A percentile compares a stretch with the other conserved stretches of the same genome.
These are phyloP conservation scores for Blakeslea trispora DNA, from an alignment of 371 early-diverging fungal species.

Conservation along the genomic window DNA sequence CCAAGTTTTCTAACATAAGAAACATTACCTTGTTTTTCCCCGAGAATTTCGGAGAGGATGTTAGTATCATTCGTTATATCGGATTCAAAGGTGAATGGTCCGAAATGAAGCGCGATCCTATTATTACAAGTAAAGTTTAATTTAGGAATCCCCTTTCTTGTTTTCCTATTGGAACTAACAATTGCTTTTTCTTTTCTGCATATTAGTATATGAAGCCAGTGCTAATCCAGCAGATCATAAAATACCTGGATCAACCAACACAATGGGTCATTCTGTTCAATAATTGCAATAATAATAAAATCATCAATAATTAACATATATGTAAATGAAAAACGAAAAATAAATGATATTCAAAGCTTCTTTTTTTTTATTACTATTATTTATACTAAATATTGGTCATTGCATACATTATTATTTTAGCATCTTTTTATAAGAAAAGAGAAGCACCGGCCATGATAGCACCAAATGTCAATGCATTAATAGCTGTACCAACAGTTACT, in stretches of 20 bases:
- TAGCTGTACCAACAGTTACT: background rate
- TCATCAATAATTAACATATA: background rate
- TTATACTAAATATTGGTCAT: no score
- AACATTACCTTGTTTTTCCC: slow-evolving; percentile 84
- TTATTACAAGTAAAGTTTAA: slow-evolving; percentile 59
- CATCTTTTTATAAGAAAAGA: background rate
- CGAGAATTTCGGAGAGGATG: slow-evolving; percentile 77
- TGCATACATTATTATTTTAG: no score
- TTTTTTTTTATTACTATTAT: no score
- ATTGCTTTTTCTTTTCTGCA: background rate
- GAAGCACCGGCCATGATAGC: background rate
- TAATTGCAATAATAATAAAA: slow-evolving; percentile 21
- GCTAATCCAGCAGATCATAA: slow-evolving; percentile 89
- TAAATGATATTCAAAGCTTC: no score
- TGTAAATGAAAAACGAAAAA: no score
- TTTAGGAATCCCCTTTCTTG: background rate
- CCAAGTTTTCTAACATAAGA: slow-evolving; percentile 86
- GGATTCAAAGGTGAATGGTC: slow-evolving; percentile 94
- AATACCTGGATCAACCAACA: slow-evolving; percentile 45
- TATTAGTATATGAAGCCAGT: slow-evolving; percentile 73
- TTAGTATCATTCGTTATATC: slow-evolving; percentile 64
- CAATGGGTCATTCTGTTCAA: slow-evolving; percentile 42
- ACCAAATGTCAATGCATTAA: background rate
- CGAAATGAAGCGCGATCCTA: slow-evolving; percentile 80
- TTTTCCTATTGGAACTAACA: background rate